Evolutionary conservation across 2,329 filamentous ascomycete species (phyloP), one percentile per base, ranked within the genome.

Genomic region (Teratosphaeriaceae sp.): DNA sequence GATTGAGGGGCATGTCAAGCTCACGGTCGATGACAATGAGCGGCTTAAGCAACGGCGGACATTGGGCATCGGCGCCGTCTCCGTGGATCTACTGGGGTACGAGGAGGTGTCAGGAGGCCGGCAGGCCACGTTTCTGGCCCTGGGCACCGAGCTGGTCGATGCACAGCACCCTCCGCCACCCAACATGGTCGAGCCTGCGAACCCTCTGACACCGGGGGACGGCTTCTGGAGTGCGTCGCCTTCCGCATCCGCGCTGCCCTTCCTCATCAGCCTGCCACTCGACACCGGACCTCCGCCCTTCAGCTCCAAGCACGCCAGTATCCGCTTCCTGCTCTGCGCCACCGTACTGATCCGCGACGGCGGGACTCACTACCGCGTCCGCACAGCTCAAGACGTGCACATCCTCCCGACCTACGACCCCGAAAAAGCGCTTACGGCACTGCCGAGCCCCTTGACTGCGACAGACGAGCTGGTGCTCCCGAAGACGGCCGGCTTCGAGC

Each of bases 361-460:
- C 42, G 71, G 66, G 15, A 72, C 68, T 47, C 67, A 69, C 39
- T 71, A 70, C 42, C 65, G 71, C 44, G 70, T 77, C 3, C 65
- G 74, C 38, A 65, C 67, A 8, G 73, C 71, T 6, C 70, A 71
- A 47, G 68, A 73, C 38, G 62, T 76, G 6, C 61, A 65, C 3
- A 68, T 77, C 9, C 57, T 78, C 20, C 71, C 73, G 5, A 73
- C 75, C 11, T 75, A 75, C 50, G 74, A 78, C 57, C 74, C 74
- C 15, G 73, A 76, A 51, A 75, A 73, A 55, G 73, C 74, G 6
- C 63, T 78, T 22, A 67, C 72, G 47, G 75, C 73, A 24, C 60
- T 76, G 8, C 67, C 72, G 5, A 74, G 72, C 45, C 73, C 73
- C 6, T 56, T 76, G 24, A 72, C 68, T 20, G 71, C 70, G 9